phyloP scores from a whole-genome alignment of 139 green algal genomes.

The Chlamydomonas applanata region DNA sequence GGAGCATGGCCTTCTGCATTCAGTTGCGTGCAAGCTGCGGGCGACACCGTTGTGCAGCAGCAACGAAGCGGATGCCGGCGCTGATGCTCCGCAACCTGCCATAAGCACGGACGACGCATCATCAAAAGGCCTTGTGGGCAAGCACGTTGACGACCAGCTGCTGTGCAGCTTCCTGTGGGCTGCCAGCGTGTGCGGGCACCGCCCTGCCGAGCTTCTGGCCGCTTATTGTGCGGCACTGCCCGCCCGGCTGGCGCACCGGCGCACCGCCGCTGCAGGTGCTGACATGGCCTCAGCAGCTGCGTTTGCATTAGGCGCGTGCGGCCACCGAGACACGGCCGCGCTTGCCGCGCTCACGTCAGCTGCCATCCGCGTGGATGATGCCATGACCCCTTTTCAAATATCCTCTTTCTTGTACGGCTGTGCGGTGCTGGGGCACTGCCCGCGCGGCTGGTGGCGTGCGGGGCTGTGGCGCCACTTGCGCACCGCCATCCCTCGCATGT shows the following conservation, averaged over 20 bases:
- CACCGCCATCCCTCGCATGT: background rate
- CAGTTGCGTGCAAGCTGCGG: background rate
- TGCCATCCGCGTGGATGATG: background rate
- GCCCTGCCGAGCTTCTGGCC: background rate
- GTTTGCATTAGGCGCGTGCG: background rate
- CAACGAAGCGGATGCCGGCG: background rate
- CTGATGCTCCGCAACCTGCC: background rate
- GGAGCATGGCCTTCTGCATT: background rate
- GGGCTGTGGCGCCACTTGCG: background rate
- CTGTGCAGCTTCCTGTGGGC: conserved; percentile 12
- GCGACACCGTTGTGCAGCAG: background rate
- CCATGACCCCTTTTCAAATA: background rate
- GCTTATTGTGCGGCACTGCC: conserved; percentile 4
- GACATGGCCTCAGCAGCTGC: background rate
- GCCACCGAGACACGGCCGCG: background rate
- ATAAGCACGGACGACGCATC: background rate
- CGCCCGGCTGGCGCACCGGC: background rate
- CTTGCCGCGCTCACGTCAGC: background rate
- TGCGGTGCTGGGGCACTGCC: conserved; percentile 14
- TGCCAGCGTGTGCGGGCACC: conserved; percentile 1
- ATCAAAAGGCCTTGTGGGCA: background rate
- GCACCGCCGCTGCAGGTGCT: background rate
- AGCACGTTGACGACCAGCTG: conserved; percentile 6
- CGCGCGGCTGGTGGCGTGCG: background rate
- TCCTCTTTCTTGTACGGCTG: conserved; percentile 1